Evolutionary conservation across 305 asterid genomes (phyloP).

Genomic region (Caryopteris hybrid): DNA sequence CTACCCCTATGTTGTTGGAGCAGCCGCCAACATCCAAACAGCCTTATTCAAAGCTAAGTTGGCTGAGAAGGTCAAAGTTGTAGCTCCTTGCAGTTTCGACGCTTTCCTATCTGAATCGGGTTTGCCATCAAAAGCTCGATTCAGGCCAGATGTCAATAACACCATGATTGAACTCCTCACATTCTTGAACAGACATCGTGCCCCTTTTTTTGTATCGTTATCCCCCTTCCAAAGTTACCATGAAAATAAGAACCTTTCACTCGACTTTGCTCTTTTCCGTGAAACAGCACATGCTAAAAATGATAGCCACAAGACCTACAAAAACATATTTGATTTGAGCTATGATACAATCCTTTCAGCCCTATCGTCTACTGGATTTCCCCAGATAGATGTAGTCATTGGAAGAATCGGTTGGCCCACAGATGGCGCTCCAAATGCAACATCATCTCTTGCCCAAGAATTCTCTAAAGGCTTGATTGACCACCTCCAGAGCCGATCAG

Average conservation of each 20-base stretch:
- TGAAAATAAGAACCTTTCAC: slow-evolving; percentile 58
- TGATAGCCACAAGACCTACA: slow-evolving; percentile 44
- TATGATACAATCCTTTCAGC: slow-evolving; percentile 46
- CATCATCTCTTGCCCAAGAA: slow-evolving; percentile 53
- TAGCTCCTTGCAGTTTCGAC: slow-evolving; percentile 63
- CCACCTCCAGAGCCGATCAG: slow-evolving; percentile 46
- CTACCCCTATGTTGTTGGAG: slow-evolving; percentile 66
- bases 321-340: slow-evolving; percentile 60
- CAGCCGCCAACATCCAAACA: slow-evolving; percentile 61
- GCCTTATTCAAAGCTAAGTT: slow-evolving; percentile 58
- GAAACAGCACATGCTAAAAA: slow-evolving; percentile 42
- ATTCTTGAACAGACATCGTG: slow-evolving; percentile 48
- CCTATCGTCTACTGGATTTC: slow-evolving; percentile 50
- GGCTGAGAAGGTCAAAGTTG: slow-evolving; percentile 58
- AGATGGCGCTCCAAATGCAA: slow-evolving; percentile 67
- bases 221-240: slow-evolving; percentile 59
- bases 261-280: slow-evolving; percentile 69
- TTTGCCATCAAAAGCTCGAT: slow-evolving; percentile 52
- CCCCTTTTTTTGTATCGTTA: slow-evolving; percentile 64
- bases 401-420: slow-evolving; percentile 86
- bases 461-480: slow-evolving; percentile 54
- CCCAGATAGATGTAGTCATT: slow-evolving; percentile 43
- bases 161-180: slow-evolving; percentile 70
- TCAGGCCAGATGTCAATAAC: slow-evolving; percentile 60
- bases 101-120: slow-evolving; percentile 51